These are phyloP conservation scores for Pythium rhizo-oryzae DNA, from an alignment of 352 stramenopile genomes.

Conservation along the genomic window DNA sequence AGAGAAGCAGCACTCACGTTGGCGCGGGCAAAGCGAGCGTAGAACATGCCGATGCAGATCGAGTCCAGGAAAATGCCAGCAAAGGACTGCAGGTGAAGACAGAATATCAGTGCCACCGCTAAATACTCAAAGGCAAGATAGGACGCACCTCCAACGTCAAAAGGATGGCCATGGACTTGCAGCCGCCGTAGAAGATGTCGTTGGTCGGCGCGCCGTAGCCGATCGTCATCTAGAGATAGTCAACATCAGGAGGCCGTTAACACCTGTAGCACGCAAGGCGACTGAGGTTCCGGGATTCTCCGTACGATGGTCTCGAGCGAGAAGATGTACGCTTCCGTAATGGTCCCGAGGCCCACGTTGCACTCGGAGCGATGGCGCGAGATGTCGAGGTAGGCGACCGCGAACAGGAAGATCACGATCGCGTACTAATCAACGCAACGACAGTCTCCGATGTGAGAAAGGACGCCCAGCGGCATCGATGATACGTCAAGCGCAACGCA, in stretches of 20 bases:
- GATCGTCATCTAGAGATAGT: constrained; percentile 75
- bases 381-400: constrained; percentile 72
- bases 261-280: not conserved
- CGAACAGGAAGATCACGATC: constrained; percentile 83
- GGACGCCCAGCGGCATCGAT: no score
- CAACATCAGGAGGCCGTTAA: not conserved
- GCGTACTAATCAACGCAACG: no score
- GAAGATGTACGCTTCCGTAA: constrained; percentile 88
- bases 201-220: constrained; percentile 85
- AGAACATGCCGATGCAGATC: constrained; percentile 90
- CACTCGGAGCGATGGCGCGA: constrained; percentile 61
- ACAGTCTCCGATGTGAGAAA: no score
- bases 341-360: constrained; percentile 70
- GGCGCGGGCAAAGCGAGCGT: constrained; percentile 76
- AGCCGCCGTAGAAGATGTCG: constrained; percentile 89
- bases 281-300: constrained; percentile 4
- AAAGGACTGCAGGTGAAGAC: constrained; percentile 55
- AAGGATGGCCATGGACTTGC: constrained; percentile 74
- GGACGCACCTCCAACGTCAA: constrained; percentile 71
- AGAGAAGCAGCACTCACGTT: constrained; percentile 68
- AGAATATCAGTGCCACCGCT: not conserved
- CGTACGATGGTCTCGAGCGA: constrained; percentile 87
- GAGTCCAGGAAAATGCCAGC: constrained; percentile 86
- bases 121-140: not conserved
- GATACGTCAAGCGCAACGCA: no score